A percentile compares a stretch with the other conserved stretches of the same genome.
These are phyloP conservation scores for Hypoxylon sp. DNA, from an alignment of 2,329 filamentous ascomycete genomes.

Conservation along the genomic window DNA sequence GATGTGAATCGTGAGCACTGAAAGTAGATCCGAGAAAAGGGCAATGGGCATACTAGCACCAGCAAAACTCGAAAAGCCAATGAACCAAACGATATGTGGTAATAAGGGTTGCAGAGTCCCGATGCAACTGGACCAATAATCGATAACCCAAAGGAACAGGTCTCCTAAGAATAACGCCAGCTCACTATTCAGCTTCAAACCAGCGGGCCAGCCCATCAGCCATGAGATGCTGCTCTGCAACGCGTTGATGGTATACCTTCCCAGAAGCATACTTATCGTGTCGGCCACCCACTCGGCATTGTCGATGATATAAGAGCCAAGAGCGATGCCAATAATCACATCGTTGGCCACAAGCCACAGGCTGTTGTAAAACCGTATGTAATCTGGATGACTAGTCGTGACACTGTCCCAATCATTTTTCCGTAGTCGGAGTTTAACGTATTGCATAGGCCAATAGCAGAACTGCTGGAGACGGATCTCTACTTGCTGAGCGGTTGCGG, in stretches of 20 bases:
- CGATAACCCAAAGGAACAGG: conserved; percentile 97
- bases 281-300: conserved; percentile 88
- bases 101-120: conserved; percentile 82
- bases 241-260: conserved; percentile 88
- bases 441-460: conserved; percentile 99
- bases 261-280: conserved; percentile 82
- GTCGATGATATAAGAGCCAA: conserved; percentile 97
- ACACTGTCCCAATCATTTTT: conserved; percentile 97
- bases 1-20: conserved; percentile 92
- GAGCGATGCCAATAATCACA: conserved; percentile 96
- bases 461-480: conserved; percentile 98
- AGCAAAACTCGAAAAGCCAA: conserved; percentile 94
- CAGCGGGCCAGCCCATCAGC: conserved; percentile 96
- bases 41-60: conserved; percentile 98
- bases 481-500: conserved; percentile 95
- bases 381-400: conserved; percentile 94
- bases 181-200: conserved; percentile 94
- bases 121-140: conserved; percentile 94
- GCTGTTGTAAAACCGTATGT: conserved; percentile 99
- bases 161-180: conserved; percentile 94
- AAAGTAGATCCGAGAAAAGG: conserved; percentile 93
- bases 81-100: conserved; percentile 90
- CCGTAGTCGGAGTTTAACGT: conserved; percentile 88
- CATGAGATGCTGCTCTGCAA: conserved; percentile 91
- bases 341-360: conserved; percentile 99